A percentile compares a stretch with the other conserved stretches of the same genome.
Conservation (phyloP, 768 basidiomycete genomes). For the Hebeloma cylindrosporum region DNA sequence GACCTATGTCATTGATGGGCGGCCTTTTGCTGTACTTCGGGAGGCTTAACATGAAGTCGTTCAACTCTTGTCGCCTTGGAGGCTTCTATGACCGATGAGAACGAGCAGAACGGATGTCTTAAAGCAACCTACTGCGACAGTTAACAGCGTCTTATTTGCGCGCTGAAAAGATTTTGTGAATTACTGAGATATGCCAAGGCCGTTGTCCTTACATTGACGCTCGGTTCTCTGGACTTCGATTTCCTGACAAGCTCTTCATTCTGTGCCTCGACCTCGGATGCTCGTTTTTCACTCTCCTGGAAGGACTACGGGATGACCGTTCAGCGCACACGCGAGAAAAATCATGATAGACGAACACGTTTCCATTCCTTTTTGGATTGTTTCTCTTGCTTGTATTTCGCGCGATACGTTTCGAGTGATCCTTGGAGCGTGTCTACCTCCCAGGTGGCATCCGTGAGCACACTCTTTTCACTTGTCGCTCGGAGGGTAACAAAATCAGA, state of each 20-base stretch:
- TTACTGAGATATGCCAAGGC: too few species aligned
- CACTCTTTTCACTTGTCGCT: background rate
- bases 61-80: background rate
- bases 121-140: background rate
- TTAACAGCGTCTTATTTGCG: too few species aligned
- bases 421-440: conserved; percentile 2
- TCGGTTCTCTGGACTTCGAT: too few species aligned
- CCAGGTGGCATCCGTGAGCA: background rate
- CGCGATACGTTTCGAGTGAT: conserved; percentile 10
- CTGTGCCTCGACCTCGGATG: too few species aligned
- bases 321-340: background rate
- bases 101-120: background rate
- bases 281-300: too few species aligned
- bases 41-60: background rate
- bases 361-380: conserved; percentile 1
- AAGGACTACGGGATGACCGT: background rate
- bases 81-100: background rate
- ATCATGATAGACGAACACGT: background rate
- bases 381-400: conserved; percentile 9
- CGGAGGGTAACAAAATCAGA: background rate
- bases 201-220: too few species aligned
- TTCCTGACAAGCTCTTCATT: too few species aligned
- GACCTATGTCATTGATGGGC: background rate
- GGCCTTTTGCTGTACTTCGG: background rate
- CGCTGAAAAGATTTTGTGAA: too few species aligned